Evolutionary conservation across 2,329 filamentous ascomycete species (phyloP).

Genomic region (Neofusicoccum kwambonambiense): DNA sequence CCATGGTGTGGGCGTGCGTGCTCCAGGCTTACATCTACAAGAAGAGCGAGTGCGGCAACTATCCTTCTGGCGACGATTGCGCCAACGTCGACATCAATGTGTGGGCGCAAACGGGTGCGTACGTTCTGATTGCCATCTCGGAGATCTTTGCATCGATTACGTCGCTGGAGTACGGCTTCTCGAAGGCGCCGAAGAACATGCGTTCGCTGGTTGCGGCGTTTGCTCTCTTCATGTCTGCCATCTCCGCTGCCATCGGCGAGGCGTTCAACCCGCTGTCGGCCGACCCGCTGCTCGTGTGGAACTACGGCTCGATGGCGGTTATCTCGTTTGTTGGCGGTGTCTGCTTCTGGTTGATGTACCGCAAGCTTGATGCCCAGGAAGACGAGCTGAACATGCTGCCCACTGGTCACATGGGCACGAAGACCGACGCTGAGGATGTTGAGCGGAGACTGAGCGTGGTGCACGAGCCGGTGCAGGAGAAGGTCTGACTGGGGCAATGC

Average conservation of each 20-base stretch:
- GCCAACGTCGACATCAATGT: constrained; percentile 56
- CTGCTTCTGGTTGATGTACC: constrained; percentile 33
- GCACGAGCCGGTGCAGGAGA: constrained; percentile 9
- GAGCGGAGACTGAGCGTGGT: constrained; percentile 23
- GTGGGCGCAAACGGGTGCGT: constrained; percentile 52
- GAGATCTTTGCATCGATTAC: constrained; percentile 68
- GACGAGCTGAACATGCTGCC: constrained; percentile 39
- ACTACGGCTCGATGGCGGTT: constrained; percentile 37
- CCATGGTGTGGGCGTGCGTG: constrained; percentile 59
- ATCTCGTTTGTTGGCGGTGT: constrained; percentile 34
- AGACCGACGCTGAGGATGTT: constrained; percentile 29
- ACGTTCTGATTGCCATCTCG: constrained; percentile 56
- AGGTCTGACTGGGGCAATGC: not conserved
- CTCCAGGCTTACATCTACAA: constrained; percentile 56
- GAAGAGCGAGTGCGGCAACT: constrained; percentile 30
- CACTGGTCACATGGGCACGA: constrained; percentile 35
- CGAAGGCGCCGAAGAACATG: constrained; percentile 70
- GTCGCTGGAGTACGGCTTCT: constrained; percentile 70
- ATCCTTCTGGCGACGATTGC: constrained; percentile 51
- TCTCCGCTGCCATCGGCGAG: constrained; percentile 24
- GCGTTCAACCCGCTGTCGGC: constrained; percentile 24
- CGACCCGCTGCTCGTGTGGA: constrained; percentile 27
- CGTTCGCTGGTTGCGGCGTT: constrained; percentile 38
- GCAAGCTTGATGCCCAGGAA: constrained; percentile 35
- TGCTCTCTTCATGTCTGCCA: constrained; percentile 36